Conservation (phyloP, 2,329 filamentous ascomycete genomes). For the Alternaria angustiovoidea region DNA sequence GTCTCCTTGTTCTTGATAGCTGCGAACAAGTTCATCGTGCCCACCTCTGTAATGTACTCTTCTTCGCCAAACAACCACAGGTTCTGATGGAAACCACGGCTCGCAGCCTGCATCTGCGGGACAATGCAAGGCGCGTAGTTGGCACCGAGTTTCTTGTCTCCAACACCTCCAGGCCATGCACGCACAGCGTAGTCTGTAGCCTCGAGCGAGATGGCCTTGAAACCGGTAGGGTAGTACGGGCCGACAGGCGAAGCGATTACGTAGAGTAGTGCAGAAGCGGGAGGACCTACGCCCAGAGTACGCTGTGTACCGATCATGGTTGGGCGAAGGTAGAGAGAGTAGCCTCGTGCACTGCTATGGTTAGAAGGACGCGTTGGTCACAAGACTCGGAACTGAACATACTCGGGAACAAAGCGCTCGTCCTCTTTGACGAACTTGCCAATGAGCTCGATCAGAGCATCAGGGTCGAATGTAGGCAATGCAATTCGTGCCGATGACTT, state of each 20-base stretch:
- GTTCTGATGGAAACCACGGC: slow-evolving; percentile 95
- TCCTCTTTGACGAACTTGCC: slow-evolving; percentile 81
- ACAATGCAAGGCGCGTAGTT: slow-evolving; percentile 99
- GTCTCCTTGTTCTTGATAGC: slow-evolving; percentile 85
- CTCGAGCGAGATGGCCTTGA: slow-evolving; percentile 95
- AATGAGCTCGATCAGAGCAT: slow-evolving; percentile 81
- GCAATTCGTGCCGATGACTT: slow-evolving; percentile 91
- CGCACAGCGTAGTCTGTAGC: slow-evolving; percentile 96
- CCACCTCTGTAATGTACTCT: slow-evolving; percentile 95
- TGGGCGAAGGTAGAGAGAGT: slow-evolving; percentile 93
- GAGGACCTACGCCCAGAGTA: slow-evolving; percentile 91
- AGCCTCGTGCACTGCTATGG: slow-evolving; percentile 68
- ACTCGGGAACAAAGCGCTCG: slow-evolving; percentile 85
- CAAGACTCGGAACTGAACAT: slow-evolving; percentile 45
- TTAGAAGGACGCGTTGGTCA: slow-evolving; percentile 14
- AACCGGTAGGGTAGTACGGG: slow-evolving; percentile 97
- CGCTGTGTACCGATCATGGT: slow-evolving; percentile 97
- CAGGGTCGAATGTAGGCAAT: slow-evolving; percentile 81
- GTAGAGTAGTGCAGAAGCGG: slow-evolving; percentile 88
- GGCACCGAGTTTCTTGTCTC: slow-evolving; percentile 97
- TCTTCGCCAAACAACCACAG: slow-evolving; percentile 97
- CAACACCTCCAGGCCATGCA: slow-evolving; percentile 96
- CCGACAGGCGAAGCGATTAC: slow-evolving; percentile 96
- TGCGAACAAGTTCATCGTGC: slow-evolving; percentile 98
- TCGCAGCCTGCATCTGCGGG: slow-evolving; percentile 91